phyloP scores from a whole-genome alignment of 2,329 filamentous ascomycete genomes.

The Apiospora marii region DNA sequence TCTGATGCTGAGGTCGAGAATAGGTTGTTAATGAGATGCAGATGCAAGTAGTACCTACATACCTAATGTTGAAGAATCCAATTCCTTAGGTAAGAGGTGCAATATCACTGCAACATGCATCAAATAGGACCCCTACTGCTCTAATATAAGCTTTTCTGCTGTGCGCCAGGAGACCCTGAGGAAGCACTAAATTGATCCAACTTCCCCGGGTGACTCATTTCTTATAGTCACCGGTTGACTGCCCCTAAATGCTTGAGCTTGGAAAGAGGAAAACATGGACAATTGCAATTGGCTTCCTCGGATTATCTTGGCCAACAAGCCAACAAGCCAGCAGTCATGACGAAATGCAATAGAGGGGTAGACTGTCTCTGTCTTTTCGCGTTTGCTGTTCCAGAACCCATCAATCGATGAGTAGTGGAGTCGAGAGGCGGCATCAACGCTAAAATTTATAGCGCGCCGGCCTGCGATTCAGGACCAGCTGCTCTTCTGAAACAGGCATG shows the following conservation, averaged over 20 bases:
- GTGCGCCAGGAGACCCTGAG: not conserved
- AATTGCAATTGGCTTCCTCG: not conserved
- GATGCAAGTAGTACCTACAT: not conserved
- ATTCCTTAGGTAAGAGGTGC: not conserved
- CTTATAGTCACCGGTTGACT: not conserved
- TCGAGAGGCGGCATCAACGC: not conserved
- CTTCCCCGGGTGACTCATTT: conserved; percentile 1
- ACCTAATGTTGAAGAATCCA: not conserved
- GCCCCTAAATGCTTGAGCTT: not conserved
- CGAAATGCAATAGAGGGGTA: not conserved
- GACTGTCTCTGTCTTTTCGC: not conserved
- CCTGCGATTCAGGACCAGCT: not conserved
- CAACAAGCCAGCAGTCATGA: not conserved
- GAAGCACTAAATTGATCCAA: not conserved
- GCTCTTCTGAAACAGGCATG: conserved; percentile 5
- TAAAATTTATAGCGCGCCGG: not conserved
- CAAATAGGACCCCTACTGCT: not conserved
- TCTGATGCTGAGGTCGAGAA: not conserved
- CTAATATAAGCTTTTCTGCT: conserved; percentile 6
- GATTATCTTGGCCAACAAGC: not conserved
- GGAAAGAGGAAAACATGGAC: not conserved
- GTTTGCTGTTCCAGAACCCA: not conserved
- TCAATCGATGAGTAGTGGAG: not conserved
- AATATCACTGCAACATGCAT: not conserved
- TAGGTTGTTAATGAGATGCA: no score